Evolutionary conservation across 495 filamentous ascomycete genomes (phyloP).

Genomic region (Entonaema liquescens): DNA sequence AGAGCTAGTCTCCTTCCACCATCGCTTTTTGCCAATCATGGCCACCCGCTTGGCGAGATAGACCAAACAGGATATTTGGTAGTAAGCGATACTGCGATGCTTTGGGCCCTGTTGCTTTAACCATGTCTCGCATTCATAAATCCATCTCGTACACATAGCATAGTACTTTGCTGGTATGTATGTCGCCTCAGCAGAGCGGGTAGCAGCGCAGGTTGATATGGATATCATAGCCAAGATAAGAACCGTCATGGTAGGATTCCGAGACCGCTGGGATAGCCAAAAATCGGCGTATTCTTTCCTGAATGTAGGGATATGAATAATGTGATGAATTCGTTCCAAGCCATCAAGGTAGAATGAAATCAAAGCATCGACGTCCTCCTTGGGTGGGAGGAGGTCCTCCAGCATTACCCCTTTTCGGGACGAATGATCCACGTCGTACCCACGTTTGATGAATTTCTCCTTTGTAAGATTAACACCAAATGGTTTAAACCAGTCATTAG

Average conservation of each 20-base stretch:
- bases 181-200: slow-evolving; percentile 33
- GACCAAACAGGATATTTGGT: slow-evolving; percentile 55
- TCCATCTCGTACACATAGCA: slow-evolving; percentile 50
- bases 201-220: slow-evolving; percentile 50
- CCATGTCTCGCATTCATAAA: slow-evolving; percentile 52
- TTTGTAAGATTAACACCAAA: slow-evolving; percentile 48
- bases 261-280: slow-evolving; percentile 47
- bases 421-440: slow-evolving; percentile 41
- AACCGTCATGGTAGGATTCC: slow-evolving; percentile 52
- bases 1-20: slow-evolving; percentile 65
- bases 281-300: slow-evolving; percentile 54
- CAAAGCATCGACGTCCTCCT: slow-evolving; percentile 49
- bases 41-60: slow-evolving; percentile 57
- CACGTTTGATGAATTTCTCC: slow-evolving; percentile 46
- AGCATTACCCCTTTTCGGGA: slow-evolving; percentile 45
- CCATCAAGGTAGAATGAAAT: slow-evolving; percentile 55
- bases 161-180: slow-evolving; percentile 9
- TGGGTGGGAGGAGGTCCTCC: slow-evolving; percentile 50
- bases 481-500: slow-evolving; percentile 54
- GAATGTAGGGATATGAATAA: slow-evolving; percentile 58
- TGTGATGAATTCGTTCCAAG: slow-evolving; percentile 58
- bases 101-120: slow-evolving; percentile 51
- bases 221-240: slow-evolving; percentile 54
- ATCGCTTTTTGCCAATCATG: slow-evolving; percentile 58
- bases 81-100: slow-evolving; percentile 55